Evolutionary conservation across 2,329 filamentous ascomycete species (phyloP).

Genomic region (Talaromyces albobiverticillius): DNA sequence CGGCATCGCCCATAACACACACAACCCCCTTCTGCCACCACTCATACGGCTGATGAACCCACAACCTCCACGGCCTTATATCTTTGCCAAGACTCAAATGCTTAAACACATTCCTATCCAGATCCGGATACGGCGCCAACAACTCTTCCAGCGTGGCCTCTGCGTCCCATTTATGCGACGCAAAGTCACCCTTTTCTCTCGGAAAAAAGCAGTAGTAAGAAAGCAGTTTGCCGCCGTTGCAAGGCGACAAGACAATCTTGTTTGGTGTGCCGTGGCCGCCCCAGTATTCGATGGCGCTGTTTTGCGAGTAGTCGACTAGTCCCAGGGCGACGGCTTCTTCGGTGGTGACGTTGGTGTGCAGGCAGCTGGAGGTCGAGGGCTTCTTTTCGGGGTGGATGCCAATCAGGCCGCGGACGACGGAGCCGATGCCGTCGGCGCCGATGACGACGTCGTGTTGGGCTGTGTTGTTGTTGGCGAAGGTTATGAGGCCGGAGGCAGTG

Average conservation of each 20-base stretch:
- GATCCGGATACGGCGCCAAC: constrained; percentile 57
- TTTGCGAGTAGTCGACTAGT: constrained; percentile 60
- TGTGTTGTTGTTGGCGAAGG: constrained; percentile 52
- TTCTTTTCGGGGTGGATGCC: constrained; percentile 60
- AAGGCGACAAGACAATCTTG: constrained; percentile 69
- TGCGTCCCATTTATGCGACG: constrained; percentile 58
- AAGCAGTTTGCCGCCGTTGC: constrained; percentile 62
- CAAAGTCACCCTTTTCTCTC: constrained; percentile 58
- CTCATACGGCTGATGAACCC: constrained; percentile 52
- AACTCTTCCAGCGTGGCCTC: constrained; percentile 58
- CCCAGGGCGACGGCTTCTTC: constrained; percentile 59
- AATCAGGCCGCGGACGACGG: constrained; percentile 60
- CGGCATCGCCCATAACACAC: constrained; percentile 64
- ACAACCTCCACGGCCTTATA: constrained; percentile 65
- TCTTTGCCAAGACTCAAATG: constrained; percentile 62
- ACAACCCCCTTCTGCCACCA: constrained; percentile 52
- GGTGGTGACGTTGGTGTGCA: constrained; percentile 63
- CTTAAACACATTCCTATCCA: constrained; percentile 56
- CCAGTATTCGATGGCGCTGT: constrained; percentile 67
- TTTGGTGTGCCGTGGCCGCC: constrained; percentile 62
- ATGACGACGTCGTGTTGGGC: constrained; percentile 59
- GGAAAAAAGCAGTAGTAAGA: constrained; percentile 72
- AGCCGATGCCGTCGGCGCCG: constrained; percentile 67
- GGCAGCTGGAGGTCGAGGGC: constrained; percentile 60
- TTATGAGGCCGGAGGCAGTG: constrained; percentile 47